These are phyloP conservation scores for Leishmania tarentolae DNA, from an alignment of 208 protist genomes.

Conservation along the genomic window DNA sequence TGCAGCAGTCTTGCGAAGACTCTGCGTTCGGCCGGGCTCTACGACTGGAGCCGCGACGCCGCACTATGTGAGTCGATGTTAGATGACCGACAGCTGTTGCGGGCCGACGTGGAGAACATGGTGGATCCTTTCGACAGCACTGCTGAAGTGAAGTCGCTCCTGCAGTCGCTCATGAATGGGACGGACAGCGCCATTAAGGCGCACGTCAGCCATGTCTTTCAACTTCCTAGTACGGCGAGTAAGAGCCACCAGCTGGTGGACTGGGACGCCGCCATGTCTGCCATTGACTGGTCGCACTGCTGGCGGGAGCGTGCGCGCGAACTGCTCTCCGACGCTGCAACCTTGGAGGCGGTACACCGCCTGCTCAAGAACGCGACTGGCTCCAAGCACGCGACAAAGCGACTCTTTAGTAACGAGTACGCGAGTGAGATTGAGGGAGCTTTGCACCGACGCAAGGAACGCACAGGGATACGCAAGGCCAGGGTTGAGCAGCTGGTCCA, in stretches of 20 bases:
- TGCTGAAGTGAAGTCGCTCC: constrained; percentile 71
- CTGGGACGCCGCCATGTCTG: constrained; percentile 63
- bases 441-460: constrained; percentile 41
- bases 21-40: constrained; percentile 35
- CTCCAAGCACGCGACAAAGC: constrained; percentile 42
- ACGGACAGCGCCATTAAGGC: constrained; percentile 40
- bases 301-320: constrained; percentile 46
- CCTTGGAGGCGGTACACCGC: constrained; percentile 42
- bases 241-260: constrained; percentile 25
- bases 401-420: constrained; percentile 58
- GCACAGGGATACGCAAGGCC: constrained; percentile 17
- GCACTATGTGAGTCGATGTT: constrained; percentile 79
- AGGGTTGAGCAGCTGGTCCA: constrained; percentile 37
- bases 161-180: constrained; percentile 56
- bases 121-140: constrained; percentile 64
- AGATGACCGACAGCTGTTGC: constrained; percentile 41
- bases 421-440: constrained; percentile 51
- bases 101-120: constrained; percentile 44
- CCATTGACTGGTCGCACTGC: constrained; percentile 68
- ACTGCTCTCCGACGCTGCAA: constrained; percentile 52
- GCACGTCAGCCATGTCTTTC: constrained; percentile 52
- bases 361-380: constrained; percentile 66
- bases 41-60: constrained; percentile 61
- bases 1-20: constrained; percentile 38
- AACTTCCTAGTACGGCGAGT: constrained; percentile 15